Conservation (phyloP, 2,329 filamentous ascomycete genomes). For the Capronia coronata region DNA sequence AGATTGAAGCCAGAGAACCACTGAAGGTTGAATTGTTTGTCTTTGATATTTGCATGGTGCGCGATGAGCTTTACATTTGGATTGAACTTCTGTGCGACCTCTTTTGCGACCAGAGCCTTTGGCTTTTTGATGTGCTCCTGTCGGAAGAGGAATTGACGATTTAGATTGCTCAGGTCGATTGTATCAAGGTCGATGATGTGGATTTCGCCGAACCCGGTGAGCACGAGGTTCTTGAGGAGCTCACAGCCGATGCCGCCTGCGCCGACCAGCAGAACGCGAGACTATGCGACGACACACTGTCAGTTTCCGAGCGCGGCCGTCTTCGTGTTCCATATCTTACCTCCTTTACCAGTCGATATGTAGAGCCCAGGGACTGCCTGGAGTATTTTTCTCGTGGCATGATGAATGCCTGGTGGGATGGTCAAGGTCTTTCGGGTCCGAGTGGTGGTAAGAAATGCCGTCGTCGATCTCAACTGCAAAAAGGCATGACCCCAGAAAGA, state of each 20-base stretch:
- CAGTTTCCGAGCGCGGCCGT: too few relatives aligned
- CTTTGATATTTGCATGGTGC: constrained; percentile 93
- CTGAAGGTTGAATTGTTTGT: constrained; percentile 71
- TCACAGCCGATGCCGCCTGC: constrained; percentile 97
- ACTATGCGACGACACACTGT: constrained; percentile 45
- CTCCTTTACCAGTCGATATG: constrained; percentile 63
- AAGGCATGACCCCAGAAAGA: not conserved
- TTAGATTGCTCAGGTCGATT: constrained; percentile 95
- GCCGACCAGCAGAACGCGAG: constrained; percentile 85
- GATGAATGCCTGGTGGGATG: not conserved
- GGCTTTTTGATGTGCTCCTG: constrained; percentile 97
- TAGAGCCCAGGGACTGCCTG: constrained; percentile 60
- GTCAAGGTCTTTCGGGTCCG: not conserved
- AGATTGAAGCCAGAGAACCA: constrained; percentile 79
- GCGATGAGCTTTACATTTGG: constrained; percentile 79
- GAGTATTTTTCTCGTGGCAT: constrained; percentile 45
- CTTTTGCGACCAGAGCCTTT: constrained; percentile 88
- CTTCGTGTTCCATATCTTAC: constrained; percentile 49
- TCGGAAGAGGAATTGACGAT: constrained; percentile 93
- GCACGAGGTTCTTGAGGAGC: constrained; percentile 89
- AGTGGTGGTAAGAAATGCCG: not conserved
- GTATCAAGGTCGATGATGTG: constrained; percentile 96
- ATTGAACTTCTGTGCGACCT: constrained; percentile 85
- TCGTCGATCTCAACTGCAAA: not conserved
- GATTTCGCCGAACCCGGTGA: constrained; percentile 85